Evolutionary conservation across 2,329 filamentous ascomycete genomes (phyloP), one percentile per base, ranked within the genome.

Genomic region (Pseudohalonectria lignicola): DNA sequence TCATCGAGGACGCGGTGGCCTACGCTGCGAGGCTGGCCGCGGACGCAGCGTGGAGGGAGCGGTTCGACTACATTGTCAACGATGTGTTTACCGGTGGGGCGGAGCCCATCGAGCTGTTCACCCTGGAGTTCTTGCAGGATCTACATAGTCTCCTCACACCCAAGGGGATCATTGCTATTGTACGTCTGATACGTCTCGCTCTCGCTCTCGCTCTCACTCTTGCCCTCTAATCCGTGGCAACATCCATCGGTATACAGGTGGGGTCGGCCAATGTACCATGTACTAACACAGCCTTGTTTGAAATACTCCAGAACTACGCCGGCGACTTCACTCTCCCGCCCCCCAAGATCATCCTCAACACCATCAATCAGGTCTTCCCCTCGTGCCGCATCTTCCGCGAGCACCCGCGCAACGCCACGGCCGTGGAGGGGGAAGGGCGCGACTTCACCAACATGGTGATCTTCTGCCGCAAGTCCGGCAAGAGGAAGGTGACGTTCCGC

Each of bases 61-160:
- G 66, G 20, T 98, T 82, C 56, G 82, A 95, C 62, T 96, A 94
- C 63, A 92, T 98, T 52, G 72, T 98, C 39, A 92, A 98, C 57
- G 92, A 98, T 49, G 92, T 98, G 18, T 98, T 98, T 57, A 98
- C 92, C 1, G 92, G 92, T 18, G 92, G 92, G 37, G 88, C 87
- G 0, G 92, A 96, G 57, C 92, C 92, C 1, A 76, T 88, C 3
- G 69, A 79, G 7, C 74, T 98, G 7, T 98, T 98, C 60, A 96
- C 88, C 0, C 58, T 79, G 5, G 82, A 92, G 49, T 96, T 98
- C 51, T 62, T 98, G 31, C 60, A 72, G 37, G 76, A 81, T 5
- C 66, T 98, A 2, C 64, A 75, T 46, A 57, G 69, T 4, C 70
- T 96, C 6, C 67, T 98, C 33, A 83, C 77, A 45, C 74, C 80